phyloP scores from a whole-genome alignment of 441 rosid species.

The Populus tomentosa region DNA sequence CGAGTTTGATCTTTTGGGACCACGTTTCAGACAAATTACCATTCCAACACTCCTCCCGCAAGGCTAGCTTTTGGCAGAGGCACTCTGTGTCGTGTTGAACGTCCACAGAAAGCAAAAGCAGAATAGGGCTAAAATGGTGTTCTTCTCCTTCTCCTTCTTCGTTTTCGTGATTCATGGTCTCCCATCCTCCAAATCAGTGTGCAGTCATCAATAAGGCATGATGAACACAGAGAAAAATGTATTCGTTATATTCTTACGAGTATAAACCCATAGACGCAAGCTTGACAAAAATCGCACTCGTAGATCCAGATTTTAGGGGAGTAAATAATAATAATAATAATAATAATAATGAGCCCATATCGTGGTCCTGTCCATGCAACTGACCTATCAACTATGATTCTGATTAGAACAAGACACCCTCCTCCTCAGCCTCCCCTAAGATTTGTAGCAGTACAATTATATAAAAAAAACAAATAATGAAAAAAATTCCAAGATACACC shows the following conservation, averaged over 20 bases:
- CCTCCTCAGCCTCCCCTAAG: too few species aligned
- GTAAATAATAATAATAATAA: neutral
- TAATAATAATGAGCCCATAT: neutral
- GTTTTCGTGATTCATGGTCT: neutral
- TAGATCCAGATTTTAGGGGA: neutral
- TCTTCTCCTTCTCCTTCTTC: neutral
- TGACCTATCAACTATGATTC: neutral
- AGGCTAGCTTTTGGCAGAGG: neutral
- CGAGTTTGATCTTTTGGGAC: neutral
- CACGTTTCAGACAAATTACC: neutral
- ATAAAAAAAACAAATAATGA: neutral
- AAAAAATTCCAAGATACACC: neutral
- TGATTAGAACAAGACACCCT: neutral
- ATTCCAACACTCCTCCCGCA: neutral
- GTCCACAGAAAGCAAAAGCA: neutral
- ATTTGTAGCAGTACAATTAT: too few species aligned
- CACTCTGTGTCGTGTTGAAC: neutral
- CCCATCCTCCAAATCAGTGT: constrained; percentile 12
- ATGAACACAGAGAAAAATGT: neutral
- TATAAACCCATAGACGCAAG: neutral
- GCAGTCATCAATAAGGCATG: neutral
- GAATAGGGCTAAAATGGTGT: neutral
- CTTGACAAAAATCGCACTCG: too few species aligned
- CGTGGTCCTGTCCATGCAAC: constrained; percentile 3
- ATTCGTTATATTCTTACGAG: neutral